phyloP scores from a whole-genome alignment of 371 early-diverging fungal species.

The Rhizomucor pusillus region DNA sequence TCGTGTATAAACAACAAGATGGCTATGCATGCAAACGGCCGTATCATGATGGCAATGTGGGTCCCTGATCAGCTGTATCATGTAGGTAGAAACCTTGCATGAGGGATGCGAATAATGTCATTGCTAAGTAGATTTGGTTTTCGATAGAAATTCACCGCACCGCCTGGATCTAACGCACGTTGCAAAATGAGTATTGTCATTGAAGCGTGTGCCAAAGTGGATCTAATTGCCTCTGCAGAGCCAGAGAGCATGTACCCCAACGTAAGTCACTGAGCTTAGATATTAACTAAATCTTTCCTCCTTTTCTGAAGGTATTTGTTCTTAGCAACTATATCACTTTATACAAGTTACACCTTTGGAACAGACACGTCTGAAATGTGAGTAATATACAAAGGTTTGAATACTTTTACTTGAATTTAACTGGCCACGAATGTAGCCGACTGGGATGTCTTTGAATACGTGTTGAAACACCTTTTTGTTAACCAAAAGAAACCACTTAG shows the following conservation, averaged over 20 bases:
- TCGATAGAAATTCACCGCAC: constrained; percentile 36
- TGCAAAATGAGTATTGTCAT: constrained; percentile 47
- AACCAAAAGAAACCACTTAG: constrained; percentile 40
- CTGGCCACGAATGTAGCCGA: constrained; percentile 36
- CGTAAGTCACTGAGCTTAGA: too few relatives aligned
- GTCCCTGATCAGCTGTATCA: constrained; percentile 28
- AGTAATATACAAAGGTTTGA: too few relatives aligned
- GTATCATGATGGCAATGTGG: constrained; percentile 52
- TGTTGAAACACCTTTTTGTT: constrained; percentile 52
- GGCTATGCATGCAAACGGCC: constrained; percentile 44
- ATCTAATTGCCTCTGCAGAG: constrained; percentile 18
- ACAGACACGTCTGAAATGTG: constrained; percentile 42
- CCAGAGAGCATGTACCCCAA: constrained; percentile 29
- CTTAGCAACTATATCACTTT: constrained; percentile 49
- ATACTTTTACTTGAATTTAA: too few relatives aligned
- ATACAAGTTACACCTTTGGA: constrained; percentile 43
- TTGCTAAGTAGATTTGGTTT: neutral
- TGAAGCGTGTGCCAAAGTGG: constrained; percentile 33
- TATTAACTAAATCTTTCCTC: too few relatives aligned
- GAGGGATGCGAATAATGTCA: neutral
- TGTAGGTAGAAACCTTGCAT: constrained; percentile 19
- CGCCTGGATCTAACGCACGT: constrained; percentile 25
- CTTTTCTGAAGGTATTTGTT: too few relatives aligned
- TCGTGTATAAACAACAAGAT: constrained; percentile 38
- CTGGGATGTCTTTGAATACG: constrained; percentile 60